Base-by-base conservation (phyloP, 257 asterid genomes). In the Coffea eugenioides region DNA sequence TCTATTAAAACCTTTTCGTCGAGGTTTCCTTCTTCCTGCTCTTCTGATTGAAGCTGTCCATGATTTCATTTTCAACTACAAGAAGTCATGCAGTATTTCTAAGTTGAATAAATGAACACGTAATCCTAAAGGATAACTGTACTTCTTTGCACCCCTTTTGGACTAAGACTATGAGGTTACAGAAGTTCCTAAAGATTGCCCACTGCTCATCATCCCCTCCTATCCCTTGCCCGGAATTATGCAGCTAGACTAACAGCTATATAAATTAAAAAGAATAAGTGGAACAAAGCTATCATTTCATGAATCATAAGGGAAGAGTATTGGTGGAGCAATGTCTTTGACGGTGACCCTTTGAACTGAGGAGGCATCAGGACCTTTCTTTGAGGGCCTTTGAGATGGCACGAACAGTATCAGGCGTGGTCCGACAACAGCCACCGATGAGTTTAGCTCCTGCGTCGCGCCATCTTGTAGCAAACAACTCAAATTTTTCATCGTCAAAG, bases 401-500 rank as follows among this genome's bases (percentile, higher is more conserved):
- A 77, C 81, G 82, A 79, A 91, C 75, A 14, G 97, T 92, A 31
- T 82, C 75, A 4, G 97, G 98, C 0, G 93, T 88, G 3, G 98
- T 94, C 54, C 94, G 87, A 75, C 97, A 92, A 84, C 97, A 94
- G 34, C 98, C 97, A 23, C 97, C 97, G 0, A 91, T 90, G 77
- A 92, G 82, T 34, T 86, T 74, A 2, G 97, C 98, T 54, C 97
- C 96, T 0, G 96, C 98, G 25, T 93, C 97, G 14, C 92, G 84
- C 98, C 97, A 94, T 80, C 64, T 80, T 1, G 87, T 77, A 3
- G 94, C 91, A 67, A 82, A 90, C 49, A 77, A 3, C 91, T 86
- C 91, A 36, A 94, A 91, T 80, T 88, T 89, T 4, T 89, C 90
- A 25, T 91, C 92, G 16, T 89, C 97, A 25, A 90, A 88, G 79